phyloP scores from a whole-genome alignment of 306 rosid species.

The Vigna angularis region DNA sequence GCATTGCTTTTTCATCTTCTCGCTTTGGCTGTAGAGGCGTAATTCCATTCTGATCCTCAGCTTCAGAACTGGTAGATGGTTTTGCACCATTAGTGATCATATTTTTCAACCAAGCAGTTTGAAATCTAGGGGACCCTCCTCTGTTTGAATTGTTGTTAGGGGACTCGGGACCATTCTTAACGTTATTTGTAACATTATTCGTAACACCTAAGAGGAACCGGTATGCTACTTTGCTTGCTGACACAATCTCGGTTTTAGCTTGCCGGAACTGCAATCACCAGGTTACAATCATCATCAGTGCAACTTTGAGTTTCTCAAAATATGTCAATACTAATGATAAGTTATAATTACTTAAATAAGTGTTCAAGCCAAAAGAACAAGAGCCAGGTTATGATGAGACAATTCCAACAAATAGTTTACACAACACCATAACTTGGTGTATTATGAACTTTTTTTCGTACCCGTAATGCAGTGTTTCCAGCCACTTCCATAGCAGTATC shows the following conservation, averaged over 20 bases:
- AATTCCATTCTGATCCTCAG: conserved; percentile 61
- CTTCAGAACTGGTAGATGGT: conserved; percentile 83
- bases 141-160: conserved; percentile 72
- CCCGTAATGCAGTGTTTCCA: conserved; percentile 88
- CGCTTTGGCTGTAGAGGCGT: conserved; percentile 42
- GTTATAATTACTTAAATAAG: background rate
- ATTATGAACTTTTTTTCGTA: conserved; percentile 51
- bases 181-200: conserved; percentile 73
- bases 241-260: conserved; percentile 90
- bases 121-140: conserved; percentile 72
- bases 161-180: conserved; percentile 57
- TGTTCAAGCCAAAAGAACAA: conserved; percentile 20
- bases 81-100: conserved; percentile 82
- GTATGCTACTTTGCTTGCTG: conserved; percentile 97
- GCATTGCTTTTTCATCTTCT: conserved; percentile 52
- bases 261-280: conserved; percentile 81
- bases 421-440: background rate
- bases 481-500: conserved; percentile 99
- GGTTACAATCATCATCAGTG: conserved; percentile 24
- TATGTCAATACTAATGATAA: background rate
- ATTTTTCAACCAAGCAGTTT: conserved; percentile 87
- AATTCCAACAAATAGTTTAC: conserved; percentile 5
- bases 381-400: background rate
- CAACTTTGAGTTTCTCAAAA: background rate
- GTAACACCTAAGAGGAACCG: conserved; percentile 82